Conservation (phyloP, 345 rosid genomes). For the Pistacia integerrima region DNA sequence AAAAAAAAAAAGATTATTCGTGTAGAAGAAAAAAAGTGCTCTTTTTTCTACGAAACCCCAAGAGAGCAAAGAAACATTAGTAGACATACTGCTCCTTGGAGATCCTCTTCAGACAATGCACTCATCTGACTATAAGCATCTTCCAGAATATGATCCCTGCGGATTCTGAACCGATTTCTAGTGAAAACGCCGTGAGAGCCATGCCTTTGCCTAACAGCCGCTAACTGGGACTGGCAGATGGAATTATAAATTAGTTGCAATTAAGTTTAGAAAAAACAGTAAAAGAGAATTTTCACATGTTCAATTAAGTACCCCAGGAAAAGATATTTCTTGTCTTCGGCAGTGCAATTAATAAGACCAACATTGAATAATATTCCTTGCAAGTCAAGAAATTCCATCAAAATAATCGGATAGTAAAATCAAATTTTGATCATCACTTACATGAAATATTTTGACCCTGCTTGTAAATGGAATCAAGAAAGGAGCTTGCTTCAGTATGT, state of each 20-base stretch:
- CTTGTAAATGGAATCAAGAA: constrained; percentile 94
- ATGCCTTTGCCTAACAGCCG: constrained; percentile 64
- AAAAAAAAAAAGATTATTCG: constrained; percentile 20
- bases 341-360: not conserved
- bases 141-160: constrained; percentile 92
- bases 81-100: constrained; percentile 71
- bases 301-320: constrained; percentile 10
- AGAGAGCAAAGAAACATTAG: constrained; percentile 22
- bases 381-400: not conserved
- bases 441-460: constrained; percentile 93
- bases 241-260: constrained; percentile 16
- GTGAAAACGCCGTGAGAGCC: constrained; percentile 76
- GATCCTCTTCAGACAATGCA: constrained; percentile 92
- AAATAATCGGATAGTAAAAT: constrained; percentile 2
- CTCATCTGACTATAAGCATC: constrained; percentile 99
- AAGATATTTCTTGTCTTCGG: constrained; percentile 9
- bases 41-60: not conserved
- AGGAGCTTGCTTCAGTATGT: constrained; percentile 94
- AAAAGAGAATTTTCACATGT: constrained; percentile 15
- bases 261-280: not conserved
- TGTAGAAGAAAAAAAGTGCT: not conserved
- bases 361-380: constrained; percentile 9
- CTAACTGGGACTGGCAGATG: constrained; percentile 70
- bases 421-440: constrained; percentile 43
- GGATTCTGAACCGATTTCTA: constrained; percentile 87